Percentiles rank a stretch among this genome's conserved stretches.
Evolutionary conservation across 129 eudicot species (phyloP).

Genomic region (Calendula officinalis): DNA sequence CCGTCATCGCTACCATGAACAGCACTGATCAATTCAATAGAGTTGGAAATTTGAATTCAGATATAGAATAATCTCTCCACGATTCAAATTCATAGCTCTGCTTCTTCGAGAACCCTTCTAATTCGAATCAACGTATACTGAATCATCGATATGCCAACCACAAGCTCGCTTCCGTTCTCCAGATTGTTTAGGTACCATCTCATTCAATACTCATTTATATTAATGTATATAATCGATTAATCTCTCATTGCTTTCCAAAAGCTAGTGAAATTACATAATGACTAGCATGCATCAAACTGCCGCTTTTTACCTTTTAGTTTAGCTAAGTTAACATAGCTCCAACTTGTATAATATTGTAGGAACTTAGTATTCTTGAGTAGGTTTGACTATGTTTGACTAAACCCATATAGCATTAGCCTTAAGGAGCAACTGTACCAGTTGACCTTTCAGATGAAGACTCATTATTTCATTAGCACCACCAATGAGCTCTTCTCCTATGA

Average conservation of each 20-base stretch:
- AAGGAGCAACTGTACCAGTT: slow-evolving; percentile 58
- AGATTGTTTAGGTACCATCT: slow-evolving; percentile 42
- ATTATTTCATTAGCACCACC: slow-evolving; percentile 83
- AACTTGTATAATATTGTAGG: slow-evolving; percentile 1
- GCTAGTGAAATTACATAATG: slow-evolving; percentile 17
- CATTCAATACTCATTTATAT: neutral
- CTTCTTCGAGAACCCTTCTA: neutral
- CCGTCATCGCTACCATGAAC: neutral
- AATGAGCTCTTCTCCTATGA: slow-evolving; percentile 52
- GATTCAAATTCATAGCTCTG: neutral
- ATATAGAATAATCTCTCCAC: neutral
- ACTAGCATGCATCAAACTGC: slow-evolving; percentile 21
- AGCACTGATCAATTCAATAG: neutral
- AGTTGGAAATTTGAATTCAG: no score
- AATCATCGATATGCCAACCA: slow-evolving; percentile 29
- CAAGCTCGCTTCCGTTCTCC: slow-evolving; percentile 45
- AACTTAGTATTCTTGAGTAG: neutral
- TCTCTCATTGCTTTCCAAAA: slow-evolving; percentile 21
- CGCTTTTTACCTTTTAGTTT: neutral
- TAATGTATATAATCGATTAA: neutral
- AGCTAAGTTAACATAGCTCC: slow-evolving; percentile 12
- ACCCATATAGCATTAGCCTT: slow-evolving; percentile 86
- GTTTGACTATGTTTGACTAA: slow-evolving; percentile 22
- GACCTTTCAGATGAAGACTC: slow-evolving; percentile 72
- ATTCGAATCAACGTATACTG: neutral